Evolutionary conservation across 2,329 filamentous ascomycete species (phyloP).

Genomic region (Cordyceps javanica): DNA sequence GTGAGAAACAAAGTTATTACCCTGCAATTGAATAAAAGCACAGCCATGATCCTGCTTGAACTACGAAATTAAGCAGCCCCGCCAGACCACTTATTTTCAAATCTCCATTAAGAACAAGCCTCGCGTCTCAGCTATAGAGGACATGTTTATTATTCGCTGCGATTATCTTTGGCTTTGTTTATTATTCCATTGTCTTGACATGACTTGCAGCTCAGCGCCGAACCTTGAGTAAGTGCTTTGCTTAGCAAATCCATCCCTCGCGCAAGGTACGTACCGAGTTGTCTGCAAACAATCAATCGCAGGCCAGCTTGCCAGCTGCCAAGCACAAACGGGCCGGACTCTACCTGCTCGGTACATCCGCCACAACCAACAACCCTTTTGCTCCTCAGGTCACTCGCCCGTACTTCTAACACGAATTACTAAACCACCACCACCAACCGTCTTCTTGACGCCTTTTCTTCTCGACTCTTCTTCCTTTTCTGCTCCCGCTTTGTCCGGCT

Average conservation of each 20-base stretch:
- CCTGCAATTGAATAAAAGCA: not conserved
- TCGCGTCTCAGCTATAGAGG: slow-evolving; percentile 7
- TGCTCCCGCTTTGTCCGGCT: not conserved
- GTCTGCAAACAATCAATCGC: no score
- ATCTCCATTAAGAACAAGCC: not conserved
- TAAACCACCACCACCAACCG: not conserved
- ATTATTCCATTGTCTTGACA: not conserved
- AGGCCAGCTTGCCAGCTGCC: not conserved
- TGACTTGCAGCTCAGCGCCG: no score
- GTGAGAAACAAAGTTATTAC: not conserved
- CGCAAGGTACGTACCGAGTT: no score
- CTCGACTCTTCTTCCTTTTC: not conserved
- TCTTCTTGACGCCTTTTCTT: not conserved
- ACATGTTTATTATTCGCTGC: not conserved
- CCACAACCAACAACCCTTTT: not conserved
- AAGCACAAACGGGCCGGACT: not conserved
- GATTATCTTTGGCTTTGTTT: not conserved
- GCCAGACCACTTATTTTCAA: slow-evolving; percentile 1
- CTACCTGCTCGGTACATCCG: not conserved
- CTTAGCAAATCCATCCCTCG: no score
- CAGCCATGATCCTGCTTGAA: not conserved
- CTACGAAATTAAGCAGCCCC: slow-evolving; percentile 5
- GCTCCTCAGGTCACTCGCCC: not conserved
- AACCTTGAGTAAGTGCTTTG: no score
- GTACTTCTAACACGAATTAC: not conserved